Base-by-base conservation (phyloP, 805 yeast species). In the Barnettozyma sp. region DNA sequence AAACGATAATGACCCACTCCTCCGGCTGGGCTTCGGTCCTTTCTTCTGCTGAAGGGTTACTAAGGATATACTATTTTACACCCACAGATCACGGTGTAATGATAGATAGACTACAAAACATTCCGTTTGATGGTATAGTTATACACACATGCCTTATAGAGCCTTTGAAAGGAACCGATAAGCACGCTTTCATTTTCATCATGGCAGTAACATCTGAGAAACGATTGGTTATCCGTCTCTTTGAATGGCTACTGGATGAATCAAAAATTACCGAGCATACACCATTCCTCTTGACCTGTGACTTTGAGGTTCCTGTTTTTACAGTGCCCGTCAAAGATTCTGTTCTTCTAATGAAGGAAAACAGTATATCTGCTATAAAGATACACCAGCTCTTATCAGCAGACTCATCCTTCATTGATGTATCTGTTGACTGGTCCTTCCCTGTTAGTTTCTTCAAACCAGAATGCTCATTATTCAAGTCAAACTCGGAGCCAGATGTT, bases 351-450 rank as follows among this genome's bases (percentile, higher is more conserved):
- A 61, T 70, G 6, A 49, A 54, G 35, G 57, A 59, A 14, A 44
- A 55, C 3, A 55, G 52, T 20, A 34, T 72, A 4, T 46, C 58
- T 5, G 39, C 68, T 0, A 55, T 70, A 2, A 58, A 65, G 5
- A 49, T 66, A 4, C 70, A 68, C 40, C 66, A 70, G 33, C 64
- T 73, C 3, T 49, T 68, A 15, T 68, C 76, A 5, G 78, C 72
- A 1, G 68, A 67, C 33, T 60, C 62, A 35, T 49, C 59, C 19
- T 68, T 70, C 38, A 36, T 43, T 2, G 36, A 39, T 4, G 27
- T 23, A 10, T 54, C 29, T 35, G 53, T 28, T 42, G 44, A 26
- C 30, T 46, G 42, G 50, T 21, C 41, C 1, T 70, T 68, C 43
- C 76, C 78, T 2, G 64, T 70, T 0, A 51, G 56, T 13, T 63